Percentiles rank a stretch among this genome's conserved stretches.
These are phyloP conservation scores for Cryomyces antarcticus DNA, from an alignment of 495 filamentous ascomycete genomes.

Conservation along the genomic window DNA sequence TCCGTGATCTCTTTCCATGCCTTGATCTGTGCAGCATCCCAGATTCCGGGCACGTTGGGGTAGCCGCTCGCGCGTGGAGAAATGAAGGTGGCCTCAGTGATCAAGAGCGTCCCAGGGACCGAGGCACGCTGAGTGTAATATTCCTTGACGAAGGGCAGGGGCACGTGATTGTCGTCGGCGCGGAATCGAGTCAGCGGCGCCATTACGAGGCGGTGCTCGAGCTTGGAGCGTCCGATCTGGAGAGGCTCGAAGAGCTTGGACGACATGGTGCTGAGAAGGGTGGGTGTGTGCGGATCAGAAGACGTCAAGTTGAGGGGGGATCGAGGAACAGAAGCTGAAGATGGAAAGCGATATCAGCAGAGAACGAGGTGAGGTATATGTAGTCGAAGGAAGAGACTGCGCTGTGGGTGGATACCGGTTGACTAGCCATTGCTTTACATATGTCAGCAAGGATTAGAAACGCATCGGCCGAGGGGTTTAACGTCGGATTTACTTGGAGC, in stretches of 20 bases:
- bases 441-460: no score
- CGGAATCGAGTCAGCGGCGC: slow-evolving; percentile 10
- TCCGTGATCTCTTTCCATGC: slow-evolving; percentile 43
- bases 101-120: slow-evolving; percentile 37
- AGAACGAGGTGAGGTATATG: no score
- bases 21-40: slow-evolving; percentile 33
- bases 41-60: slow-evolving; percentile 43
- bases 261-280: no score
- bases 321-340: no score
- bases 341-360: no score
- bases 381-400: no score
- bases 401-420: no score
- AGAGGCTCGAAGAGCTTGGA: slow-evolving; percentile 7
- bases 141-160: slow-evolving; percentile 22
- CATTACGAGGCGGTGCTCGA: slow-evolving; percentile 8
- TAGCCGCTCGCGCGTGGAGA: slow-evolving; percentile 30
- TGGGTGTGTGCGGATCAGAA: no score
- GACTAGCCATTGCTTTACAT: no score
- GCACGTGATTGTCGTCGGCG: slow-evolving; percentile 23
- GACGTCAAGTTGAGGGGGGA: no score
- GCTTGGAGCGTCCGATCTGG: slow-evolving; percentile 2
- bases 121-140: slow-evolving; percentile 45
- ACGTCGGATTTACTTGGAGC: no score
- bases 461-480: no score
- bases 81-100: slow-evolving; percentile 48